Percentiles rank a stretch among this genome's conserved stretches.
Conservation (phyloP, 192 early-diverging fungal genomes). For the Cetraspora pellucida region DNA sequence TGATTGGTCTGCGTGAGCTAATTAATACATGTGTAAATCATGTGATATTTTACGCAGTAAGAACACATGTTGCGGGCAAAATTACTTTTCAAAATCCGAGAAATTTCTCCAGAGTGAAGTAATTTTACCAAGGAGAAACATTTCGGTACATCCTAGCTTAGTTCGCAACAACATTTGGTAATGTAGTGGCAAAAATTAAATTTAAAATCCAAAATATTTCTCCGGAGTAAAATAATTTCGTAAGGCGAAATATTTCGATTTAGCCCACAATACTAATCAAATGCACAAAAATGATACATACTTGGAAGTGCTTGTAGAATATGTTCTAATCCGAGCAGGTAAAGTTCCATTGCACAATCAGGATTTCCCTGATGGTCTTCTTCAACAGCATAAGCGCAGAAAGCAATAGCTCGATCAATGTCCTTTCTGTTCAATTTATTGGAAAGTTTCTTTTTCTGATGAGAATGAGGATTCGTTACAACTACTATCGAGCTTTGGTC, state of each 20-base stretch:
- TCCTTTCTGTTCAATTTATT: conserved; percentile 41
- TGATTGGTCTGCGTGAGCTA: conserved; percentile 11
- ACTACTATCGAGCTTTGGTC: no score
- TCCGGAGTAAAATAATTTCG: no score
- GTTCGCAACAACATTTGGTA: no score
- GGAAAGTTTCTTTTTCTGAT: conserved; percentile 18
- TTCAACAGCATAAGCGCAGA: conserved; percentile 39
- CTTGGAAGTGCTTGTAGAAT: conserved; percentile 45
- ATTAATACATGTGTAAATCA: background rate
- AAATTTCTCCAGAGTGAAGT: no score
- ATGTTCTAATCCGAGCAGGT: conserved; percentile 40
- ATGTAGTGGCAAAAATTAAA: no score
- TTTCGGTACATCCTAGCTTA: no score
- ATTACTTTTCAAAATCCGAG: no score
- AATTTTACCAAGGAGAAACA: background rate
- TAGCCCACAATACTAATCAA: no score
- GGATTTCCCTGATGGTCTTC: conserved; percentile 47
- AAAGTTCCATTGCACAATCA: conserved; percentile 40
- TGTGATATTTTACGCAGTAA: no score
- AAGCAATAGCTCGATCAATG: conserved; percentile 42
- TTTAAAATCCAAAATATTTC: no score
- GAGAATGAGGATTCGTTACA: background rate
- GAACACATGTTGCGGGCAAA: no score
- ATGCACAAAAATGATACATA: conserved; percentile 22
- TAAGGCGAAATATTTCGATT: no score